Evolutionary conservation across 441 rosid species (phyloP).

Genomic region (Hura crepitans): DNA sequence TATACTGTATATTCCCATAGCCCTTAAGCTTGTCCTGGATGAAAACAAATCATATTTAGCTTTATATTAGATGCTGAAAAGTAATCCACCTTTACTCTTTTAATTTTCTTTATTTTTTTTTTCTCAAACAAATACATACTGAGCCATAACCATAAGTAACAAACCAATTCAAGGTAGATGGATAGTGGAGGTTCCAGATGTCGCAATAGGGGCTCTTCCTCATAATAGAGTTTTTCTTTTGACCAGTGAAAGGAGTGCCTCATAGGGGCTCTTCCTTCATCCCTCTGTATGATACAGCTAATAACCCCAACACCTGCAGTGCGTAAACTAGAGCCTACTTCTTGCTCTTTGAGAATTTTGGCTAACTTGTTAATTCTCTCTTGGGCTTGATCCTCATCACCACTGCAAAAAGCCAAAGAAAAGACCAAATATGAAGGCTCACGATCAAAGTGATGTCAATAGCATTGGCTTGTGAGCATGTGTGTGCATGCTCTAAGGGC

Average conservation of each 20-base stretch:
- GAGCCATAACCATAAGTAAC: conserved; percentile 27
- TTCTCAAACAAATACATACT: conserved; percentile 3
- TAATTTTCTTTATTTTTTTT: neutral
- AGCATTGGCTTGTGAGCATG: neutral
- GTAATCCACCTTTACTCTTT: neutral
- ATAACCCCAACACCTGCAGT: conserved; percentile 88
- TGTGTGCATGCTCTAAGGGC: neutral
- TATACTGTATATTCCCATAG: conserved; percentile 65
- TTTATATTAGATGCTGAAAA: conserved; percentile 17
- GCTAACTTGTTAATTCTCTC: conserved; percentile 90
- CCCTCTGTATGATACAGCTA: conserved; percentile 97
- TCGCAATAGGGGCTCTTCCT: conserved; percentile 91
- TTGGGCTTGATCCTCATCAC: conserved; percentile 99
- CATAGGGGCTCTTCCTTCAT: conserved; percentile 97
- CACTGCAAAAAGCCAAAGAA: conserved; percentile 53
- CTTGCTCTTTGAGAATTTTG: conserved; percentile 86
- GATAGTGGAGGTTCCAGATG: conserved; percentile 98
- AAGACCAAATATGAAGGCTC: conserved; percentile 21
- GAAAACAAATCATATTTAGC: conserved; percentile 20
- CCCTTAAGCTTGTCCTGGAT: conserved; percentile 95
- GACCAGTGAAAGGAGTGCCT: conserved; percentile 99
- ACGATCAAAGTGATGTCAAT: neutral
- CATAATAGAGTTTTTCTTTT: conserved; percentile 63
- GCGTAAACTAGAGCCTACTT: conserved; percentile 65
- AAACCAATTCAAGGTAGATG: conserved; percentile 91